phyloP scores from a whole-genome alignment of 345 rosid species.

The Trapa bicornis region DNA sequence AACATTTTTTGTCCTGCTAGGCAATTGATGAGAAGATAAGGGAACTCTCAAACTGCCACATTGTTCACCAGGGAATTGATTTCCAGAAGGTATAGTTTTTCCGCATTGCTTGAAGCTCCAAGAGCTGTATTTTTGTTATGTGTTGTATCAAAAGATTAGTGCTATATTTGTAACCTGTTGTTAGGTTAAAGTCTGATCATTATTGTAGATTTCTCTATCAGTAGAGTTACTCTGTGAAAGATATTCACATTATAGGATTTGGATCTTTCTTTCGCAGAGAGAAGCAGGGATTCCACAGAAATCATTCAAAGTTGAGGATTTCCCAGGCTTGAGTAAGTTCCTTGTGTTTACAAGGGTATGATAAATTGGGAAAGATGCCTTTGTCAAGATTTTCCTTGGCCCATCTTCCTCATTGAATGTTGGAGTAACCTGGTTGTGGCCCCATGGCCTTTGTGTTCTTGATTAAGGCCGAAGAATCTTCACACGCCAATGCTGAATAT shows the following conservation, averaged over 20 bases:
- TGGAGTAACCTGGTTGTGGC: background rate
- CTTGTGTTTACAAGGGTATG: background rate
- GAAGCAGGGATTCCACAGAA: slow-evolving; percentile 77
- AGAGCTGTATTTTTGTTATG: background rate
- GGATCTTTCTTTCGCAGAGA: slow-evolving; percentile 31
- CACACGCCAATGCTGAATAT: background rate
- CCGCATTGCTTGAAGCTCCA: background rate
- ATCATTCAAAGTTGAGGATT: slow-evolving; percentile 69
- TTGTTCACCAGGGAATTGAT: slow-evolving; percentile 55
- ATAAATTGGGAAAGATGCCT: background rate
- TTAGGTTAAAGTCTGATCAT: background rate
- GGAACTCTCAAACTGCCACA: slow-evolving; percentile 88
- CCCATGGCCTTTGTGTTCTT: background rate
- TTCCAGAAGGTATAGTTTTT: slow-evolving; percentile 59
- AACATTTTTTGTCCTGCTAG: slow-evolving; percentile 26
- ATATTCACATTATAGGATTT: background rate
- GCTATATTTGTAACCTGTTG: background rate
- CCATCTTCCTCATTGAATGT: background rate
- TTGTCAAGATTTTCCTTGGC: background rate
- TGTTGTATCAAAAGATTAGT: background rate
- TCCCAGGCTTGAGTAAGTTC: slow-evolving; percentile 87
- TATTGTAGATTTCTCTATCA: background rate
- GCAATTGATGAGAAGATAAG: slow-evolving; percentile 94
- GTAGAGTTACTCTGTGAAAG: background rate
- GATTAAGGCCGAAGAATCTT: background rate